These are phyloP conservation scores for Trametes villosa DNA, from an alignment of 768 basidiomycete species.

Conservation along the genomic window DNA sequence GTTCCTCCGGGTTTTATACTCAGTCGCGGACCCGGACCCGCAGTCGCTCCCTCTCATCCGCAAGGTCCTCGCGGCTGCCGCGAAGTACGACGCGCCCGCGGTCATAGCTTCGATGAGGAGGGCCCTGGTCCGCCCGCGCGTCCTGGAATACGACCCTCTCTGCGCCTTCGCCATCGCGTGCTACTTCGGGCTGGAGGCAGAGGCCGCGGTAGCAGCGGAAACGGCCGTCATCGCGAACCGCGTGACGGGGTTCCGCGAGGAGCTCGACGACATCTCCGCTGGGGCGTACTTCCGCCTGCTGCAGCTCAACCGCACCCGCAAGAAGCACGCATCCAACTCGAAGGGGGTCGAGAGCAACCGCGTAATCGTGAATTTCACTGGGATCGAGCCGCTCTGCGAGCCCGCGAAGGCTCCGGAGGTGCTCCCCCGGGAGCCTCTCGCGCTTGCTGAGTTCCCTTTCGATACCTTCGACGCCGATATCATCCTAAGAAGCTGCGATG, in stretches of 20 bases:
- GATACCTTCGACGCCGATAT: conserved; percentile 8
- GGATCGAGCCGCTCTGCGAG: not conserved
- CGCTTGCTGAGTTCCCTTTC: conserved; percentile 1
- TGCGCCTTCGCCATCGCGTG: conserved; percentile 42
- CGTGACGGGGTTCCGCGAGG: conserved; percentile 40
- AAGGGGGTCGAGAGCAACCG: not conserved
- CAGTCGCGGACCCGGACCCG: conserved; percentile 29
- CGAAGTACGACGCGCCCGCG: conserved; percentile 32
- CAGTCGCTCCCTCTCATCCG: not conserved
- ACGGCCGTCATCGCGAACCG: conserved; percentile 45
- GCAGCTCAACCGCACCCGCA: conserved; percentile 1
- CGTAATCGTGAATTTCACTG: not conserved
- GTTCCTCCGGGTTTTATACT: conserved; percentile 42
- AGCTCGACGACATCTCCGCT: conserved; percentile 15
- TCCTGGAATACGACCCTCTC: conserved; percentile 36
- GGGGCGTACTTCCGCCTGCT: conserved; percentile 17
- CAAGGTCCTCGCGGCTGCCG: conserved; percentile 26
- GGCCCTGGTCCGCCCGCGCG: conserved; percentile 10
- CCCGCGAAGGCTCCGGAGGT: not conserved
- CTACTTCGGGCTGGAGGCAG: conserved; percentile 34
- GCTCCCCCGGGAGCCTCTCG: not conserved
- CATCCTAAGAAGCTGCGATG: conserved; percentile 12
- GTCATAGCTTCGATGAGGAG: conserved; percentile 34
- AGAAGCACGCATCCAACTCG: not conserved
- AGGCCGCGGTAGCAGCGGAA: conserved; percentile 56